These are phyloP conservation scores for Aureobasidium vineae DNA, from an alignment of 2,329 filamentous ascomycete species.

Conservation along the genomic window DNA sequence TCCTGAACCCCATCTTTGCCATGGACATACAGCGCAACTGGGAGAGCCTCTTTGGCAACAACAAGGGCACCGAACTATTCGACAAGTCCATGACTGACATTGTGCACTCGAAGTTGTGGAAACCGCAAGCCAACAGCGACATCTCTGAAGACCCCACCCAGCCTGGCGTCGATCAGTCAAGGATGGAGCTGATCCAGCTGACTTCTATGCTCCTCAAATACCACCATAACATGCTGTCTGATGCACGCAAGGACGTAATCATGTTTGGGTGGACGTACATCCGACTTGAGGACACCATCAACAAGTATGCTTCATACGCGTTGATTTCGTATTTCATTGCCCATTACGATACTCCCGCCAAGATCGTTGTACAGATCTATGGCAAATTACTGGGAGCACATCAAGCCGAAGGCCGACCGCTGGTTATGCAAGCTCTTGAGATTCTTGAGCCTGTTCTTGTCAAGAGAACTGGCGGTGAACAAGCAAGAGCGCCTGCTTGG, in stretches of 20 bases:
- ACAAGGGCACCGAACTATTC: constrained; percentile 68
- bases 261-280: constrained; percentile 99
- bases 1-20: constrained; percentile 93
- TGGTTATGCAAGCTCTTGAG: constrained; percentile 93
- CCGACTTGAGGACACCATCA: constrained; percentile 96
- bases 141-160: constrained; percentile 78
- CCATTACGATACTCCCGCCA: constrained; percentile 91
- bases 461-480: constrained; percentile 69
- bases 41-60: constrained; percentile 52
- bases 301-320: constrained; percentile 97
- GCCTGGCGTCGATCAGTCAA: constrained; percentile 87
- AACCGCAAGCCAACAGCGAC: constrained; percentile 73
- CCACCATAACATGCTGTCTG: constrained; percentile 80
- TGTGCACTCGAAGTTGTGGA: constrained; percentile 92
- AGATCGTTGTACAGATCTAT: constrained; percentile 95
- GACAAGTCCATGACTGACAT: constrained; percentile 85
- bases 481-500: constrained; percentile 75
- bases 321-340: constrained; percentile 97
- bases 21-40: constrained; percentile 92
- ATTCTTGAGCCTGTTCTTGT: constrained; percentile 92
- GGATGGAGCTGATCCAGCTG: constrained; percentile 93
- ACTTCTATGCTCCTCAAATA: constrained; percentile 96
- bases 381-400: constrained; percentile 86
- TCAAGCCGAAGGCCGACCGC: constrained; percentile 86
- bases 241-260: constrained; percentile 95